A percentile compares a stretch with the other conserved stretches of the same genome.
These are phyloP conservation scores for Lycium ferocissimum DNA, from an alignment of 257 asterid species.

Conservation along the genomic window DNA sequence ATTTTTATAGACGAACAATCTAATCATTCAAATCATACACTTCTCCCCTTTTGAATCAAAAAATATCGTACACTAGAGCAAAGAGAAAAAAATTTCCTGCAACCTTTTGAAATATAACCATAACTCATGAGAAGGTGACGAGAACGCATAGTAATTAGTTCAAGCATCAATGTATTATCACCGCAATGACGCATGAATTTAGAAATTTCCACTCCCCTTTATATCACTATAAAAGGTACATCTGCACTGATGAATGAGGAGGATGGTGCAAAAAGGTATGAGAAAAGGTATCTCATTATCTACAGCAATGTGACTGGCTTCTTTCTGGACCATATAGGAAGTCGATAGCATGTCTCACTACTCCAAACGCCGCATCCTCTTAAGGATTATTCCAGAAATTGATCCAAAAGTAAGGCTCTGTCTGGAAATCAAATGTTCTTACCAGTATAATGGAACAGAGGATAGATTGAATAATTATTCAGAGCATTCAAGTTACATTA, in stretches of 20 bases:
- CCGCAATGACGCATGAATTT: not conserved
- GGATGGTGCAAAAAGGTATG: not conserved
- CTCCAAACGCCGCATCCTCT: slow-evolving; percentile 3
- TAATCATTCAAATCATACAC: not conserved
- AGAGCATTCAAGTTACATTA: not conserved
- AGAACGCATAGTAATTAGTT: not conserved
- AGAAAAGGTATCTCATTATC: not conserved
- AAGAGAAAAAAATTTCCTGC: not conserved
- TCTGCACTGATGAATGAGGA: not conserved
- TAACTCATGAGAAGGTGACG: not conserved
- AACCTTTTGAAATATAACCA: not conserved
- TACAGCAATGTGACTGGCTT: not conserved
- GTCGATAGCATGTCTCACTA: not conserved
- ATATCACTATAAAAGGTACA: slow-evolving; percentile 2
- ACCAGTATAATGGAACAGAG: slow-evolving; percentile 16
- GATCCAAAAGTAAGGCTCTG: slow-evolving; percentile 5
- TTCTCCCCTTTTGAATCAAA: too few relatives aligned
- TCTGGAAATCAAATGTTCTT: not conserved
- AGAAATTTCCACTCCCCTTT: not conserved
- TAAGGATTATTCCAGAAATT: not conserved
- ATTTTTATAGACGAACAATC: not conserved
- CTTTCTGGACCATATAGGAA: slow-evolving; percentile 16
- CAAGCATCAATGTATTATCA: slow-evolving; percentile 16
- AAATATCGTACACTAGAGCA: not conserved
- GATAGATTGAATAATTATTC: not conserved